Percentiles rank a stretch among this genome's conserved stretches.
Evolutionary conservation across 257 asterid species (phyloP).

Genomic region (Solanum gracilifrons): DNA sequence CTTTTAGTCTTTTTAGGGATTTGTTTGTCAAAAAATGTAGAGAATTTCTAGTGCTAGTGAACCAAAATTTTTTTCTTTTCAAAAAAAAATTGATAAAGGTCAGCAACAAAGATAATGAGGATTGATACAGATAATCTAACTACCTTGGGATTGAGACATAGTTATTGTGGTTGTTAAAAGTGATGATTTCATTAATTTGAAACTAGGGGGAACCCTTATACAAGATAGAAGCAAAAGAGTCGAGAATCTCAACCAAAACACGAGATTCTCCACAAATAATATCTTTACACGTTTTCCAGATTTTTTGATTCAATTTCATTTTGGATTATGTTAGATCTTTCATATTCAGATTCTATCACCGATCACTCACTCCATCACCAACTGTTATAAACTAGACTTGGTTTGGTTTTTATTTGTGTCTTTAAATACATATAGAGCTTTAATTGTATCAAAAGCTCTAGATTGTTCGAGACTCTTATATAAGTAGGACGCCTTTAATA

Average conservation of each 20-base stretch:
- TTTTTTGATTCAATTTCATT: not conserved
- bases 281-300: not conserved
- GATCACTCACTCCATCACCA: not conserved
- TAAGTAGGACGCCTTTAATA: not conserved
- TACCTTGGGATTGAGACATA: too few species aligned
- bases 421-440: not conserved
- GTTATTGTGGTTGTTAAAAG: too few species aligned
- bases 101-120: too few species aligned
- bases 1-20: too few species aligned
- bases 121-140: too few species aligned
- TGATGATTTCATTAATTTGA: too few species aligned
- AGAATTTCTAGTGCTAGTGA: too few species aligned
- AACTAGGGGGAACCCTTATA: not conserved
- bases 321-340: not conserved
- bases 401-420: not conserved
- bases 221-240: not conserved
- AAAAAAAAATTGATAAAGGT: too few species aligned
- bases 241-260: not conserved
- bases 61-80: too few species aligned
- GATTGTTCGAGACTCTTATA: not conserved
- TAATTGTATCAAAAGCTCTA: not conserved
- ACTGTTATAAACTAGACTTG: not conserved
- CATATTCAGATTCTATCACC: not conserved
- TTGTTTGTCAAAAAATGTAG: too few species aligned
- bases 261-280: not conserved